Evolutionary conservation across 805 yeast species (phyloP), one percentile per base, ranked within the genome.

Genomic region (Wickerhamomyces sydowiorum): DNA sequence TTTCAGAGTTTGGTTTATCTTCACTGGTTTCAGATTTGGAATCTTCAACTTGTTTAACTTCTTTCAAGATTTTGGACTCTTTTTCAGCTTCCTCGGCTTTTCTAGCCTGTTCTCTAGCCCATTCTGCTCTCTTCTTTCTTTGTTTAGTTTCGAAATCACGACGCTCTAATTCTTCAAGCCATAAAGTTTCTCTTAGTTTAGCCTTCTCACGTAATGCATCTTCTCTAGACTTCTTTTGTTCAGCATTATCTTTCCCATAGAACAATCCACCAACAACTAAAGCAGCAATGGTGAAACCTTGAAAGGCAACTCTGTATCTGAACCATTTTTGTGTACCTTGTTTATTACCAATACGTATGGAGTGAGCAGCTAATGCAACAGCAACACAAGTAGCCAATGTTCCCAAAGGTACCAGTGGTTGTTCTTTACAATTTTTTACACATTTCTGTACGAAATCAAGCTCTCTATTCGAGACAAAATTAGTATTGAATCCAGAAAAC

Each of bases 121-220:
- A 52, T 43, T 82, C 86, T 5, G 90, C 86, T 54, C 89, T 73
- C 50, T 70, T 62, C 61, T 76, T 80, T 54, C 95, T 72, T 46
- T 72, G 77, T 58, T 83, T 80, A 43, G 81, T 78, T 43, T 80
- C 84, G 13, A 63, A 73, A 60, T 89, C 96, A 61, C 95, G 76
- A 66, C 96, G 76, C 59, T 89, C 97, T 55, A 89, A 72, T 56
- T 85, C 95, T 57, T 85, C 87, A 47, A 89, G 83, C 97, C 97
- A 90, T 50, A 90, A 59, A 54, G 67, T 70, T 59, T 90, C 96
- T 69, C 97, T 81, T 58, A 78, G 65, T 61, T 83, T 83, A 33
- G 97, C 95, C 75, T 86, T 85, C 53, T 81, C 85, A 41, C 78
- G 67, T 51, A 86, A 69, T 48, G 69, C 59, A 25, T 85, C 91